Conservation (phyloP, 805 yeast genomes). For the Metschnikowia arizonensis region DNA sequence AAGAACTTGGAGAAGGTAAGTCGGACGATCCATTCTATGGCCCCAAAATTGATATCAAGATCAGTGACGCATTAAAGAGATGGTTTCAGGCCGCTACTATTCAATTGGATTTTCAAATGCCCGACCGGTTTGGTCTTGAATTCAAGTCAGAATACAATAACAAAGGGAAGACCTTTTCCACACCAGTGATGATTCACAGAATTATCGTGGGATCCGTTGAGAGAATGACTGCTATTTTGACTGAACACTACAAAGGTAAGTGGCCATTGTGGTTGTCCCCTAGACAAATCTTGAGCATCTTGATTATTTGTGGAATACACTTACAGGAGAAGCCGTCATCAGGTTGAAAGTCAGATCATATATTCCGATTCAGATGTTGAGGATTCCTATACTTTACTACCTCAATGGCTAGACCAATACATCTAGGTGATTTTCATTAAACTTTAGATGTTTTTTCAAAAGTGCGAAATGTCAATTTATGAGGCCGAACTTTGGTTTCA, state of each 20-base stretch:
- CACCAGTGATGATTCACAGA: slow-evolving; percentile 99
- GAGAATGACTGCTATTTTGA: slow-evolving; percentile 97
- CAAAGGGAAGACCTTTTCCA: slow-evolving; percentile 52
- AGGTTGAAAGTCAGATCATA: too few species aligned
- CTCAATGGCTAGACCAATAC: too few species aligned
- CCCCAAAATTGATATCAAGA: slow-evolving; percentile 94
- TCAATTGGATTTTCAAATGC: slow-evolving; percentile 98
- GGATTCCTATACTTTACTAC: too few species aligned
- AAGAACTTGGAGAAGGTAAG: slow-evolving; percentile 71
- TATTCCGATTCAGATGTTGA: too few species aligned
- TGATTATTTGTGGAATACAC: too few species aligned
- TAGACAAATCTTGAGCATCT: slow-evolving; percentile 90
- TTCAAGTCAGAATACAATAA: slow-evolving; percentile 65
- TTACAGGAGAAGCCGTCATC: too few species aligned
- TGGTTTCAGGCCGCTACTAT: slow-evolving; percentile 99
- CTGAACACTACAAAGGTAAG: slow-evolving; percentile 97
- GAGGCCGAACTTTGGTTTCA: too few species aligned
- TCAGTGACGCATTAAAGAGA: slow-evolving; percentile 89
- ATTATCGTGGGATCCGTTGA: slow-evolving; percentile 97
- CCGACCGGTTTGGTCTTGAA: slow-evolving; percentile 86
- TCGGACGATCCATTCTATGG: slow-evolving; percentile 98
- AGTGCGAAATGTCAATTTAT: too few species aligned
- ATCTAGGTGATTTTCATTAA: too few species aligned
- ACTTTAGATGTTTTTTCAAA: too few species aligned
- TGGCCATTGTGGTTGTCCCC: slow-evolving; percentile 99